These are phyloP conservation scores for Debaryomyces tyrocola DNA, from an alignment of 805 yeast genomes.

Conservation along the genomic window DNA sequence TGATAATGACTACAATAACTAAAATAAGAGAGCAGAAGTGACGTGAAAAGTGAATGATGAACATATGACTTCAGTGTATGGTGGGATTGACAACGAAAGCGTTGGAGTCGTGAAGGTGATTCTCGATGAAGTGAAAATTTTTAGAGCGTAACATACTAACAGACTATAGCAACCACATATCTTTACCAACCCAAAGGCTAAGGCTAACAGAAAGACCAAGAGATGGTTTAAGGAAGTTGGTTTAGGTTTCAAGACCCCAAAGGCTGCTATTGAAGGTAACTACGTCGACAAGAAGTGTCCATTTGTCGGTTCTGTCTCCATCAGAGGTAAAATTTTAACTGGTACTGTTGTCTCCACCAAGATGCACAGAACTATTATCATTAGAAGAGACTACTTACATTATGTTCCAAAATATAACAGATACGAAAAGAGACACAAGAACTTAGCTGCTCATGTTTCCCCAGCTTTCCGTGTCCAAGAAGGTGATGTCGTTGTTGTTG, in stretches of 20 bases:
- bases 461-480: constrained; percentile 99
- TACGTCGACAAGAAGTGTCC: constrained; percentile 99
- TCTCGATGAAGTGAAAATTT: no score
- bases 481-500: constrained; percentile 99
- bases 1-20: no score
- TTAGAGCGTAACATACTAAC: constrained; percentile 4
- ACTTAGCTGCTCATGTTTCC: constrained; percentile 98
- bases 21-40: no score
- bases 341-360: constrained; percentile 99
- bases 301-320: constrained; percentile 93
- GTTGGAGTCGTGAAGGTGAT: no score
- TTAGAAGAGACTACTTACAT: constrained; percentile 99
- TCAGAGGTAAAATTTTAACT: constrained; percentile 99
- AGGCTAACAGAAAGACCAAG: constrained; percentile 98
- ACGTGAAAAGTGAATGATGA: no score
- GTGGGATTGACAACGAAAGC: no score
- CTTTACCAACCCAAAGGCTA: constrained; percentile 99
- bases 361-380: constrained; percentile 99
- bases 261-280: constrained; percentile 95
- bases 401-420: constrained; percentile 99
- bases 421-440: constrained; percentile 99
- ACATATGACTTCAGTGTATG: no score
- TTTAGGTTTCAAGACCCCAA: constrained; percentile 99
- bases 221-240: constrained; percentile 99
- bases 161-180: constrained; percentile 93